A percentile compares a stretch with the other conserved stretches of the same genome.
phyloP scores from a whole-genome alignment of 1,139 yeast species.

The Saccharomyces hybrid region DNA sequence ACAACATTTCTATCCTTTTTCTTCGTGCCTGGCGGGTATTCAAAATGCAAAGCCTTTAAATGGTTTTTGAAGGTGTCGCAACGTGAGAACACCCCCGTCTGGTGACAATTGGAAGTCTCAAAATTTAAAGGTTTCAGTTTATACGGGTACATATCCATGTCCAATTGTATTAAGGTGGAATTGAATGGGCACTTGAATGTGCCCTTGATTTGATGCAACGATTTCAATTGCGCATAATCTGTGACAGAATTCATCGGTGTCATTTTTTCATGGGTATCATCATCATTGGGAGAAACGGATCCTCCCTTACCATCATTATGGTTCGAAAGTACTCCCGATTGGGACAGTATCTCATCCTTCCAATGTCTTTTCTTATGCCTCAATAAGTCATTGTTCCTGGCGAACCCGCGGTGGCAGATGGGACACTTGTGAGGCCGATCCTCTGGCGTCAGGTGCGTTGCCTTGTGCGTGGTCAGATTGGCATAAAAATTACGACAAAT shows the following conservation, averaged over 20 bases:
- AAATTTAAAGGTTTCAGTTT: conserved; percentile 19
- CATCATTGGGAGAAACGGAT: conserved; percentile 1
- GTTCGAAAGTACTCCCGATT: conserved; percentile 7
- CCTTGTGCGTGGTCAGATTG: conserved; percentile 77
- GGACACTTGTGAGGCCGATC: conserved; percentile 72
- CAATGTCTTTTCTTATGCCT: conserved; percentile 82
- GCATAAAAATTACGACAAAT: conserved; percentile 69
- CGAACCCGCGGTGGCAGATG: conserved; percentile 75
- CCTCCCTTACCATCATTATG: conserved; percentile 5
- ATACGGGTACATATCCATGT: conserved; percentile 26
- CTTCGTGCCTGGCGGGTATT: conserved; percentile 79
- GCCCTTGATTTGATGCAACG: conserved; percentile 33
- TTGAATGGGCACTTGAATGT: conserved; percentile 43
- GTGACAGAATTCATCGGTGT: background rate
- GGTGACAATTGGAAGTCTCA: conserved; percentile 47
- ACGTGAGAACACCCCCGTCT: conserved; percentile 74
- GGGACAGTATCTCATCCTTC: conserved; percentile 46
- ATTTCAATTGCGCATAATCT: conserved; percentile 18
- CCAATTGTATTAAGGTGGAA: conserved; percentile 25
- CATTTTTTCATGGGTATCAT: conserved; percentile 1
- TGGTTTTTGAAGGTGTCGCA: conserved; percentile 92
- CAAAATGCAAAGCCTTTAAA: conserved; percentile 80
- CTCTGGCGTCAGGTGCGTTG: conserved; percentile 69
- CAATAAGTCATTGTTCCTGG: conserved; percentile 76
- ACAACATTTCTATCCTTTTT: conserved; percentile 66